Evolutionary conservation across 164 flowering plant species (phyloP).

Genomic region (Stephania cephalantha): DNA sequence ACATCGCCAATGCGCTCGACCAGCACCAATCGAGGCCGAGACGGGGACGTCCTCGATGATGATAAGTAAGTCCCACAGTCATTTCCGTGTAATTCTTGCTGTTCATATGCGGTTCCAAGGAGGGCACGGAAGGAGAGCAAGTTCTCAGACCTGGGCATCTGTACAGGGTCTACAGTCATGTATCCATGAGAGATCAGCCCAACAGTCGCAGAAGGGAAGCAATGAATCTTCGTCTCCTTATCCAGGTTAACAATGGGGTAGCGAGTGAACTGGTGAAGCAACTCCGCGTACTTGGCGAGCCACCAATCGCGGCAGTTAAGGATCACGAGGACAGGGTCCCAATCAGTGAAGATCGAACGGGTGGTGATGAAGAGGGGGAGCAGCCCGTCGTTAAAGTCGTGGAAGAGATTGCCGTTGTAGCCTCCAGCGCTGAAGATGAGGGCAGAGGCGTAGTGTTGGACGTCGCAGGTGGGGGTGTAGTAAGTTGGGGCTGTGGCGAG

Average conservation of each 20-base stretch:
- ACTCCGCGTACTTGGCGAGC: constrained; percentile 34
- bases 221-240: constrained; percentile 31
- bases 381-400: constrained; percentile 38
- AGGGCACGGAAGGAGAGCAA: constrained; percentile 26
- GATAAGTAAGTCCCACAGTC: too few relatives aligned
- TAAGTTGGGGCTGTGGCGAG: constrained; percentile 18
- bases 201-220: constrained; percentile 35
- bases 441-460: constrained; percentile 28
- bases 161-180: constrained; percentile 30
- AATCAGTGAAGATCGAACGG: constrained; percentile 14
- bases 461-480: constrained; percentile 23
- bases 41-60: background rate
- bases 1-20: constrained; percentile 18
- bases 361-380: constrained; percentile 45
- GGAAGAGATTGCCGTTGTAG: constrained; percentile 43
- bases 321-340: constrained; percentile 29
- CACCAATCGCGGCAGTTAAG: constrained; percentile 36
- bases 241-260: constrained; percentile 39
- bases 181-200: constrained; percentile 46
- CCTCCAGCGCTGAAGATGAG: constrained; percentile 37
- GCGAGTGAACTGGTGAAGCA: constrained; percentile 28
- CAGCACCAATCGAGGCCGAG: constrained; percentile 36
- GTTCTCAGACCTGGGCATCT: constrained; percentile 19
- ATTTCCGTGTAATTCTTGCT: background rate
- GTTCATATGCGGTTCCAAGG: constrained; percentile 23